Evolutionary conservation across 352 stramenopile genomes (phyloP).

Genomic region (Discostella stelligera): DNA sequence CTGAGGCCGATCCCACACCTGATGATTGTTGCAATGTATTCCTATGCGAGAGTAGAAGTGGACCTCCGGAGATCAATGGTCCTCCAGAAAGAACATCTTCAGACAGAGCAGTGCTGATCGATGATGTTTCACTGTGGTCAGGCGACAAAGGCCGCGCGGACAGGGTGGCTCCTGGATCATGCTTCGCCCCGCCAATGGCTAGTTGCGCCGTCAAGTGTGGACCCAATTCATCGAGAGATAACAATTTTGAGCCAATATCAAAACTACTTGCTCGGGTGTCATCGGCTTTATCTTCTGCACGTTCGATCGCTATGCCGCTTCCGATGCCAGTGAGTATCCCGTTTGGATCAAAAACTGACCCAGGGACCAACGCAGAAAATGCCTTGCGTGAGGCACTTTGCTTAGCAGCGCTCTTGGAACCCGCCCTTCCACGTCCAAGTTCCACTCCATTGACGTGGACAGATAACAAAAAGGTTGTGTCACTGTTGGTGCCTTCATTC

Average conservation of each 20-base stretch:
- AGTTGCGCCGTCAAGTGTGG: conserved; percentile 68
- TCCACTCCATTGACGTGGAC: conserved; percentile 65
- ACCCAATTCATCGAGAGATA: conserved; percentile 55
- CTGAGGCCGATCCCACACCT: background rate
- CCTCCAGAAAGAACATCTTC: conserved; percentile 16
- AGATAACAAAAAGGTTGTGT: conserved; percentile 57
- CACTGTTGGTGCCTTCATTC: background rate
- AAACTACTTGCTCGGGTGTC: background rate
- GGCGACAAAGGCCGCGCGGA: conserved; percentile 22
- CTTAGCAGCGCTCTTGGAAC: conserved; percentile 61
- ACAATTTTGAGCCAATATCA: conserved; percentile 11
- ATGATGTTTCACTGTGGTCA: conserved; percentile 46
- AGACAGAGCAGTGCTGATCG: conserved; percentile 43
- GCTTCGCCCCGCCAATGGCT: conserved; percentile 50
- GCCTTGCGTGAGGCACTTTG: conserved; percentile 68
- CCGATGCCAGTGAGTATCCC: conserved; percentile 41
- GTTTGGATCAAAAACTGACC: conserved; percentile 66
- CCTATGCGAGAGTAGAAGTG: conserved; percentile 15
- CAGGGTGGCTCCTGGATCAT: background rate
- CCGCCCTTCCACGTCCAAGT: conserved; percentile 54
- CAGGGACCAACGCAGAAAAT: conserved; percentile 56
- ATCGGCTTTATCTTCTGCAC: background rate
- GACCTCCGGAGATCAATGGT: conserved; percentile 29
- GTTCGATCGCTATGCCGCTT: background rate
- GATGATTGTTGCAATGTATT: conserved; percentile 9